Percentiles rank a stretch among this genome's conserved stretches.
Conservation (phyloP, 441 rosid genomes). For the Erodium texanum region DNA sequence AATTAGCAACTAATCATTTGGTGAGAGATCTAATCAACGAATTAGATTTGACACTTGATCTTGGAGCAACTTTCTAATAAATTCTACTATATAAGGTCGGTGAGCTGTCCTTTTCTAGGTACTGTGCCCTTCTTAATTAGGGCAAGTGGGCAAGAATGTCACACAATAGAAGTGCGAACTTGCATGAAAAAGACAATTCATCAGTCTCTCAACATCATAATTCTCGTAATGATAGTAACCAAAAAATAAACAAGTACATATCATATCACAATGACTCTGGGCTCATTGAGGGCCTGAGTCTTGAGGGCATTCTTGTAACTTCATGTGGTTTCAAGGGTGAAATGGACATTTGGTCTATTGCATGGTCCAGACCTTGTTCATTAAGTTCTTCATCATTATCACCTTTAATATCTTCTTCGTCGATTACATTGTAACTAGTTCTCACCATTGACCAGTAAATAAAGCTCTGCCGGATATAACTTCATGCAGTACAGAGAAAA, state of each 20-base stretch:
- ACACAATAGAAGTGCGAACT: neutral
- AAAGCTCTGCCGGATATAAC: constrained; percentile 45
- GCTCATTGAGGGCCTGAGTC: constrained; percentile 62
- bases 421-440: constrained; percentile 31
- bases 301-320: constrained; percentile 54
- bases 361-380: constrained; percentile 27
- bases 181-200: neutral
- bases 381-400: constrained; percentile 2
- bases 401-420: neutral
- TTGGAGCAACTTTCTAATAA: neutral
- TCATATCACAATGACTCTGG: constrained; percentile 53
- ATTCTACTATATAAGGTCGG: neutral
- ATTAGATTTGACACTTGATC: neutral
- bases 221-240: too few relatives aligned
- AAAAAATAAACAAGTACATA: too few relatives aligned
- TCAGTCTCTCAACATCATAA: neutral
- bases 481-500: constrained; percentile 17
- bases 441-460: constrained; percentile 62
- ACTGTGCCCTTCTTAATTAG: too few relatives aligned
- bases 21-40: too few relatives aligned
- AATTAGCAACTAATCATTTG: neutral
- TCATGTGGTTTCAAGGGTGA: constrained; percentile 40
- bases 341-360: constrained; percentile 58
- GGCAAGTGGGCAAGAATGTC: neutral
- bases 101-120: neutral